These are phyloP conservation scores for Monosporascus sp. DNA, from an alignment of 2,329 filamentous ascomycete species.

Conservation along the genomic window DNA sequence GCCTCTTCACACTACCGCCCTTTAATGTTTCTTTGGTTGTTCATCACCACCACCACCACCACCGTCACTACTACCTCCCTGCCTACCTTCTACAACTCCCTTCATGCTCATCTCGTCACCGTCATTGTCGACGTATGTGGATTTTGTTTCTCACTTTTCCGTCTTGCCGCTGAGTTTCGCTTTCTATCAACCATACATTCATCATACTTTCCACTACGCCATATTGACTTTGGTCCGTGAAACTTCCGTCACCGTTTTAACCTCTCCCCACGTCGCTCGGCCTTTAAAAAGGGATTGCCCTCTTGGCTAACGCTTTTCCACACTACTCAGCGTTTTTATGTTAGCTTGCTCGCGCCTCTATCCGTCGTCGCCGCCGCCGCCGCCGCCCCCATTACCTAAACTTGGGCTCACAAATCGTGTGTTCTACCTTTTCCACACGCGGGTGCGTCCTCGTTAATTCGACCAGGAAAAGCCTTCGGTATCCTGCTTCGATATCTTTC, in stretches of 20 bases:
- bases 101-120: neutral
- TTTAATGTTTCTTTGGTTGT: slow-evolving; percentile 6
- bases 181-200: neutral
- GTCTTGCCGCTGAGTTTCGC: neutral
- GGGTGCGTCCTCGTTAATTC: neutral
- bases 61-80: slow-evolving; percentile 4
- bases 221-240: neutral
- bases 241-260: too few relatives aligned
- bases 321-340: neutral
- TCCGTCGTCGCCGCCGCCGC: too few relatives aligned
- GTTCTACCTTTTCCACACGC: too few relatives aligned
- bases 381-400: too few relatives aligned
- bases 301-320: neutral
- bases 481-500: neutral
- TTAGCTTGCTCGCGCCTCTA: neutral
- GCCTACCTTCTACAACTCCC: neutral
- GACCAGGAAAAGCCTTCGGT: neutral
- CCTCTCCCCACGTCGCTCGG: too few relatives aligned
- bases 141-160: neutral
- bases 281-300: too few relatives aligned
- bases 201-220: neutral
- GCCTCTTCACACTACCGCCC: slow-evolving; percentile 18
- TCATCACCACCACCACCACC: slow-evolving; percentile 12
- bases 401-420: too few relatives aligned
- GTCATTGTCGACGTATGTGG: neutral